Evolutionary conservation across 1,284 basidiomycete species (phyloP).

Genomic region (Chalciporus sp.): DNA sequence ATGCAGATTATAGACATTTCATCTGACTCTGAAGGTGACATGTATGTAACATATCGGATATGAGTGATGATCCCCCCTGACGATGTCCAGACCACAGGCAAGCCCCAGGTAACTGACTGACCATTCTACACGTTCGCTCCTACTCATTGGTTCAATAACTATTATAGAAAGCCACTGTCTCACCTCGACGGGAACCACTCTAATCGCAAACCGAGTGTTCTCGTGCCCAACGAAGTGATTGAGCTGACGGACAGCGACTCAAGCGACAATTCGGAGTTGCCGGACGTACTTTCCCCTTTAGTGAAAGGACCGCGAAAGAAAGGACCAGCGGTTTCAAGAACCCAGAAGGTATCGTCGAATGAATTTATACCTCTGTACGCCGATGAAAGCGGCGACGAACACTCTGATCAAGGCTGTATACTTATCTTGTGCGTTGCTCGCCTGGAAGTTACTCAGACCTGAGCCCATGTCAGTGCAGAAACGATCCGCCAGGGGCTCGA

Average conservation of each 20-base stretch:
- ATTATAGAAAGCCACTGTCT: constrained; percentile 13
- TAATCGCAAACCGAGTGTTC: neutral
- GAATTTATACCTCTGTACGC: constrained; percentile 30
- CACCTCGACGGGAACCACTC: neutral
- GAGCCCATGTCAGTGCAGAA: constrained; percentile 12
- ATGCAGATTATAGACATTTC: constrained; percentile 55
- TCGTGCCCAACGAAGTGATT: constrained; percentile 24
- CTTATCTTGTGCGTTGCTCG: constrained; percentile 46
- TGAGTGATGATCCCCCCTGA: neutral
- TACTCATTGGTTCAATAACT: neutral
- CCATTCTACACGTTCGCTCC: neutral
- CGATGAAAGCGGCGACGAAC: constrained; percentile 33
- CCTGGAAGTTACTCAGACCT: neutral
- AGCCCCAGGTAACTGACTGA: constrained; percentile 14
- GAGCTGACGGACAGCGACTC: constrained; percentile 37
- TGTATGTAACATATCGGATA: constrained; percentile 17
- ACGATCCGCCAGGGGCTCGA: constrained; percentile 49
- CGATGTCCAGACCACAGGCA: constrained; percentile 12
- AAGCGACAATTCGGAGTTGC: constrained; percentile 21
- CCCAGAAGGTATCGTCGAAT: constrained; percentile 9
- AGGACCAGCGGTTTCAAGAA: neutral
- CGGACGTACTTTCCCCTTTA: constrained; percentile 29
- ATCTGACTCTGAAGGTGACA: constrained; percentile 47
- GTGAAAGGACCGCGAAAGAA: constrained; percentile 15
- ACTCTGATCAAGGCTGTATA: constrained; percentile 45